Conservation (phyloP, 2,329 filamentous ascomycete genomes). For the Exutisphaerella laricina region DNA sequence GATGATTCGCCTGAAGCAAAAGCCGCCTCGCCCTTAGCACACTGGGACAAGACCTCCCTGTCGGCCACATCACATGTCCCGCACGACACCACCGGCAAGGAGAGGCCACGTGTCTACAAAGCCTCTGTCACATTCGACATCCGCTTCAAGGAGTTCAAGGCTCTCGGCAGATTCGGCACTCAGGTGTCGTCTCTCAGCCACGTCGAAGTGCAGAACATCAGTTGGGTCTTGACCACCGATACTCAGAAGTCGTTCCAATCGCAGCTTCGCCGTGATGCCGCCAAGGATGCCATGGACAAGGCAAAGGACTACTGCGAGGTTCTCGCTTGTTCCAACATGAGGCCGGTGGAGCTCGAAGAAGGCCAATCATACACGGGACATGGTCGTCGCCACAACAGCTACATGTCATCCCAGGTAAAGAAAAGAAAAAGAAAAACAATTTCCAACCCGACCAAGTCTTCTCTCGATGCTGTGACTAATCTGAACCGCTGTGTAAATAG, state of each 20-base stretch:
- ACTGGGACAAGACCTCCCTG: constrained; percentile 24
- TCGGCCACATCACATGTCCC: constrained; percentile 17
- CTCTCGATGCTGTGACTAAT: too few species aligned
- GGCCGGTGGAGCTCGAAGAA: constrained; percentile 17
- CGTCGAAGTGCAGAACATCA: constrained; percentile 4
- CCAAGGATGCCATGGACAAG: constrained; percentile 20
- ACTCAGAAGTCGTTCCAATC: constrained; percentile 18
- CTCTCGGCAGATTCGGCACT: constrained; percentile 18
- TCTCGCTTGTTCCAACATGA: constrained; percentile 16
- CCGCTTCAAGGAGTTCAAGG: constrained; percentile 23
- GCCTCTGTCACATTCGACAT: constrained; percentile 22
- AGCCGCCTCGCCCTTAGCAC: constrained; percentile 16
- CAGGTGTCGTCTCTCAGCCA: constrained; percentile 16
- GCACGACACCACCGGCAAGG: constrained; percentile 9
- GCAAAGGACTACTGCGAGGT: constrained; percentile 23
- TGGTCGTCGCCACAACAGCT: constrained; percentile 1
- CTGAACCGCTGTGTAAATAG: too few species aligned
- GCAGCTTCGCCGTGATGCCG: constrained; percentile 19
- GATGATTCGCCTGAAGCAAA: constrained; percentile 15
- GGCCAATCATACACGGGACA: constrained; percentile 7
- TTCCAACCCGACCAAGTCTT: too few species aligned
- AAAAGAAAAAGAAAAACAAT: too few species aligned
- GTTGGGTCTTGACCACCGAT: constrained; percentile 12
- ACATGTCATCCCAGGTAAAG: neutral
- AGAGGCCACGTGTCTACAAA: constrained; percentile 12